These are phyloP conservation scores for Gonapodya sp. DNA, from an alignment of 192 early-diverging fungal genomes.

Conservation along the genomic window DNA sequence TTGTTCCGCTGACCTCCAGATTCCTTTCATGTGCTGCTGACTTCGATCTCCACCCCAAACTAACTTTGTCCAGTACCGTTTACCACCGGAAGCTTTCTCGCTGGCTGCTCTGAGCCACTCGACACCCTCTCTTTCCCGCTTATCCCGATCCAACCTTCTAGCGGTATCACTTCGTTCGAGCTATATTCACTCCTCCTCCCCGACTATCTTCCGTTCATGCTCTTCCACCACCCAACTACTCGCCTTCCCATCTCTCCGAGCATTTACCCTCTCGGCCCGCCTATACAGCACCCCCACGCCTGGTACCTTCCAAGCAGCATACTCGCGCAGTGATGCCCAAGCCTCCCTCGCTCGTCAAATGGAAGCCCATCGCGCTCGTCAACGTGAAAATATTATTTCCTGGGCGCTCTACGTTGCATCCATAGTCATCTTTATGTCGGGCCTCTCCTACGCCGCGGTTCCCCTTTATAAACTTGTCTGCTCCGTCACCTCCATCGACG, in stretches of 20 bases:
- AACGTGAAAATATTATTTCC: constrained; percentile 17
- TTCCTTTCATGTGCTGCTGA: too few relatives aligned
- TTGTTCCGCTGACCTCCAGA: too few relatives aligned
- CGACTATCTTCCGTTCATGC: background rate
- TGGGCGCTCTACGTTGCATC: constrained; percentile 65
- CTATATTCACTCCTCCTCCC: background rate
- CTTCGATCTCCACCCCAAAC: too few relatives aligned
- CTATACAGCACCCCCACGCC: background rate
- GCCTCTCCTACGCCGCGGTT: constrained; percentile 84
- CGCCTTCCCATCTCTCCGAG: background rate
- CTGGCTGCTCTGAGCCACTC: background rate
- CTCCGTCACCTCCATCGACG: constrained; percentile 82
- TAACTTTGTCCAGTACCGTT: too few relatives aligned
- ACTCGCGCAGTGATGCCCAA: background rate
- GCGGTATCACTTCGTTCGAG: background rate
- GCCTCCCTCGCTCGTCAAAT: background rate
- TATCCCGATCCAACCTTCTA: too few relatives aligned
- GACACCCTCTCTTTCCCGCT: background rate
- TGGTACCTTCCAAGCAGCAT: background rate
- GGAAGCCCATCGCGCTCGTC: constrained; percentile 4
- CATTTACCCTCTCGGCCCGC: background rate
- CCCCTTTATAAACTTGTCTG: constrained; percentile 93
- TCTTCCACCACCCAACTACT: background rate
- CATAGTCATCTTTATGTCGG: constrained; percentile 73
- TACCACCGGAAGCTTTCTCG: too few relatives aligned